Percentiles rank a stretch among this genome's conserved stretches.
These are phyloP conservation scores for Ogataea neopini DNA, from an alignment of 805 yeast species.

Conservation along the genomic window DNA sequence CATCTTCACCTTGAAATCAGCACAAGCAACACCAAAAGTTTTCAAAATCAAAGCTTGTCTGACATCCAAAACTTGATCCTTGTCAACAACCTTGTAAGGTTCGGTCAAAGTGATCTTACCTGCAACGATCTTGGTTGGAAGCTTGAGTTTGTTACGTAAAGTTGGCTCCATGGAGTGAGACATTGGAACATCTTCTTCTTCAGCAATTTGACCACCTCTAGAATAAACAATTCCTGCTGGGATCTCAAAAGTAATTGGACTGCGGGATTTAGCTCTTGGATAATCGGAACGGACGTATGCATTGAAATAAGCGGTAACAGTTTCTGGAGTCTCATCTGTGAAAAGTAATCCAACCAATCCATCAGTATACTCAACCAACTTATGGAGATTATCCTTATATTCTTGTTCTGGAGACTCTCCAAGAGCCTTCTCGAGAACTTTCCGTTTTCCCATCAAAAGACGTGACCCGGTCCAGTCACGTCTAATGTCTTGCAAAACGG, in stretches of 20 bases:
- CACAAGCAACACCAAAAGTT: slow-evolving; percentile 93
- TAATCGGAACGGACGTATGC: slow-evolving; percentile 79
- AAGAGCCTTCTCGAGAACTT: slow-evolving; percentile 88
- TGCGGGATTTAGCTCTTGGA: slow-evolving; percentile 83
- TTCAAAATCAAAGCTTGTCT: slow-evolving; percentile 89
- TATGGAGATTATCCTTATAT: slow-evolving; percentile 78
- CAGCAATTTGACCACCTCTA: slow-evolving; percentile 89
- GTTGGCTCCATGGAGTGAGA: slow-evolving; percentile 95
- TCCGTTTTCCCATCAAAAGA: slow-evolving; percentile 86
- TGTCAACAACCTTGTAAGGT: slow-evolving; percentile 76
- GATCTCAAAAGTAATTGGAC: slow-evolving; percentile 80
- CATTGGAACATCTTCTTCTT: slow-evolving; percentile 94
- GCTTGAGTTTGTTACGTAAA: slow-evolving; percentile 80
- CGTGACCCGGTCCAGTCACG: slow-evolving; percentile 91
- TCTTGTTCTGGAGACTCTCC: slow-evolving; percentile 89
- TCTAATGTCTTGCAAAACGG: slow-evolving; percentile 91
- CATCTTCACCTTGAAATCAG: slow-evolving; percentile 82
- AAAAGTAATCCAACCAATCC: slow-evolving; percentile 89
- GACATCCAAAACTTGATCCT: slow-evolving; percentile 82
- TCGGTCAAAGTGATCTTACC: slow-evolving; percentile 82
- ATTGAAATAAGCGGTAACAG: slow-evolving; percentile 86
- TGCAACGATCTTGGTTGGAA: slow-evolving; percentile 86
- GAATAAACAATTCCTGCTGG: slow-evolving; percentile 93
- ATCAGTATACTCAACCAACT: slow-evolving; percentile 58
- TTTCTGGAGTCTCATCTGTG: slow-evolving; percentile 84